Evolutionary conservation across 2,329 filamentous ascomycete genomes (phyloP).

Genomic region (Fusarium sterilihyphosum): DNA sequence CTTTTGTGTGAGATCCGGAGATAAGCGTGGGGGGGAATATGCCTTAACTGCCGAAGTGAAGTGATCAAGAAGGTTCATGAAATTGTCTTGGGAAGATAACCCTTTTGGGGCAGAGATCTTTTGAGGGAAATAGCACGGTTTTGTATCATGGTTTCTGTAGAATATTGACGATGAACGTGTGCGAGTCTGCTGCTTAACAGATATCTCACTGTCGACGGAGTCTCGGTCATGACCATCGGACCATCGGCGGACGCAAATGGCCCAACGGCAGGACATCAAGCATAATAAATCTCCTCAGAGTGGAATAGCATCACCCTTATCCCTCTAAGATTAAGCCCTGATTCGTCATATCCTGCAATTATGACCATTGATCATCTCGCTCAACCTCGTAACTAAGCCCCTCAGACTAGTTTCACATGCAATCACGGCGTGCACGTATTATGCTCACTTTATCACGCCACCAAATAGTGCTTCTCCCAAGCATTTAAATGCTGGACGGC

Average conservation of each 20-base stretch:
- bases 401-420: neutral
- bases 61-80: neutral
- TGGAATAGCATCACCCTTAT: neutral
- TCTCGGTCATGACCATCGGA: neutral
- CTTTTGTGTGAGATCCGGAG: neutral
- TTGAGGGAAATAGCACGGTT: neutral
- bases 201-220: neutral
- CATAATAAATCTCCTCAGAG: neutral
- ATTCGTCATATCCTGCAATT: neutral
- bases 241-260: neutral
- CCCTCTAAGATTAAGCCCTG: fast-evolving
- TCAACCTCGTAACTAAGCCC: neutral
- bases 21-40: neutral
- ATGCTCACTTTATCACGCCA: neutral
- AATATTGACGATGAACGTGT: neutral
- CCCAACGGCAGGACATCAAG: neutral
- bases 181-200: neutral
- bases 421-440: neutral
- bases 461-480: neutral
- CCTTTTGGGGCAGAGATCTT: neutral
- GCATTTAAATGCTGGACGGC: neutral
- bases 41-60: neutral
- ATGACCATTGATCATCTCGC: neutral
- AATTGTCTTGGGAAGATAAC: neutral
- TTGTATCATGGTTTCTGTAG: fast-evolving